phyloP scores from a whole-genome alignment of 106 monocot genomes.

The Dendrobium huoshanense region DNA sequence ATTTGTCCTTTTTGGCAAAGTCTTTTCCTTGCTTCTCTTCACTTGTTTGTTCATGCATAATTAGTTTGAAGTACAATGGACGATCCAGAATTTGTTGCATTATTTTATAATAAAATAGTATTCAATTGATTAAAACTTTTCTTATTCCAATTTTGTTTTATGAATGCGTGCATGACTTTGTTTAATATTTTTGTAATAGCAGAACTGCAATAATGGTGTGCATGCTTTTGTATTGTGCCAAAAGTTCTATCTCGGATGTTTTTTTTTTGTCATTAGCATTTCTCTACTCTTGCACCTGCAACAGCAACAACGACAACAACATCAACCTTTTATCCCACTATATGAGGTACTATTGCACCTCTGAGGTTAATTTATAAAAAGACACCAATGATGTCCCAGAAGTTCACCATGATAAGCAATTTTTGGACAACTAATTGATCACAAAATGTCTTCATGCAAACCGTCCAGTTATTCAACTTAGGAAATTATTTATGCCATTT shows the following conservation, averaged over 20 bases:
- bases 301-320: too few species aligned
- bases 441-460: background rate
- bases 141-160: background rate
- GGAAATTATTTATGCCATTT: background rate
- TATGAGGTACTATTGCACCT: background rate
- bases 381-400: background rate
- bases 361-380: background rate
- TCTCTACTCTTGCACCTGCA: background rate
- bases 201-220: background rate
- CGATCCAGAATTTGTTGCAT: background rate
- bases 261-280: background rate
- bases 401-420: background rate
- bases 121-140: background rate
- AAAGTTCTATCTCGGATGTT: background rate
- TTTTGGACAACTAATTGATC: background rate
- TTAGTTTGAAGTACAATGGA: background rate
- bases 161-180: background rate
- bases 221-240: background rate
- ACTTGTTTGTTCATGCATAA: background rate
- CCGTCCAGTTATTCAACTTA: background rate
- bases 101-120: background rate
- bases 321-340: too few species aligned
- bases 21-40: background rate
- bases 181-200: background rate
- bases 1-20: background rate